Conservation (phyloP, 768 basidiomycete species). For the Kwoniella mangroviensis region DNA sequence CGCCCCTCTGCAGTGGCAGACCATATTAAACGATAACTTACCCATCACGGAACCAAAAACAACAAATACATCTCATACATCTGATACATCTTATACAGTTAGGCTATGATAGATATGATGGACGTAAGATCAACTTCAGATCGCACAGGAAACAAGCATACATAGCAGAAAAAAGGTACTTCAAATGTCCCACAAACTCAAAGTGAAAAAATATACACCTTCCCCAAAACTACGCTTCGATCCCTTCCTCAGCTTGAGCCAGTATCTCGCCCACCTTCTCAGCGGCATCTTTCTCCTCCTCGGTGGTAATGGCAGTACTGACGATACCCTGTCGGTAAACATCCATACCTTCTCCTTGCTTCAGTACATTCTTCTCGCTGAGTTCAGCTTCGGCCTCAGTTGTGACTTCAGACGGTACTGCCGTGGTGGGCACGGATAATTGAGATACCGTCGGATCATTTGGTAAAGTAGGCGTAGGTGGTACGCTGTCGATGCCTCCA, state of each 20-base stretch:
- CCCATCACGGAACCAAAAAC: too few species aligned
- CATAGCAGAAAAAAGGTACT: background rate
- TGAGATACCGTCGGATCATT: background rate
- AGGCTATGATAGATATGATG: too few species aligned
- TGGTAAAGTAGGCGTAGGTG: constrained; percentile 13
- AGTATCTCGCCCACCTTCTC: constrained; percentile 21
- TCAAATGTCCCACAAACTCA: background rate
- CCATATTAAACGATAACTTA: too few species aligned
- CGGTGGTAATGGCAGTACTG: constrained; percentile 21
- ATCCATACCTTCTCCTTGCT: constrained; percentile 21
- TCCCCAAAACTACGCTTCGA: background rate
- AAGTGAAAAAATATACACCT: background rate
- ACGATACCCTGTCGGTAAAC: constrained; percentile 40
- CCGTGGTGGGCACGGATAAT: background rate
- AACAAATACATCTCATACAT: too few species aligned
- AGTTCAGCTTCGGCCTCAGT: background rate
- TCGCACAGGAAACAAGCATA: background rate
- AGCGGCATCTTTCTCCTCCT: constrained; percentile 29
- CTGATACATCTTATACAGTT: too few species aligned
- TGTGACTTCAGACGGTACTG: background rate
- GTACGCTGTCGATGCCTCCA: constrained; percentile 4
- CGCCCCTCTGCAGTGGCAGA: too few species aligned
- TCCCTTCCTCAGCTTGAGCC: background rate
- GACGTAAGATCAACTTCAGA: too few species aligned
- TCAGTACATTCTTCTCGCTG: background rate